phyloP scores from a whole-genome alignment of 1,284 basidiomycete species.

The Flammula alnicola region DNA sequence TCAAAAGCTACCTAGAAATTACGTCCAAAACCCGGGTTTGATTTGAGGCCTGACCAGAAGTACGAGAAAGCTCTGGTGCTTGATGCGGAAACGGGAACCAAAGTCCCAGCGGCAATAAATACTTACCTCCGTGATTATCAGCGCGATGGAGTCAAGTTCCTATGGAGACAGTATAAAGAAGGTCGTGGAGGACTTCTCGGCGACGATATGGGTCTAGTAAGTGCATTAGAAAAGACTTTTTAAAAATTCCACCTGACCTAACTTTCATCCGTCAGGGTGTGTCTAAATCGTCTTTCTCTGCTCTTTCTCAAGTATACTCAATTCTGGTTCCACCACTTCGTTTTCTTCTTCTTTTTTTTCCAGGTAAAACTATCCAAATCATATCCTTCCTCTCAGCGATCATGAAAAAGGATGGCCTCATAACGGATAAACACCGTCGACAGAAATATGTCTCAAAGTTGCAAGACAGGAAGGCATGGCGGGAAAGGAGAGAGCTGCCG shows the following conservation, averaged over 20 bases:
- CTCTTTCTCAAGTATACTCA: too few relatives aligned
- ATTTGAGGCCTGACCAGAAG: constrained; percentile 47
- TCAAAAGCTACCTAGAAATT: too few relatives aligned
- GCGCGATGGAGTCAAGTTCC: constrained; percentile 78
- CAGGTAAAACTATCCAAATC: constrained; percentile 88
- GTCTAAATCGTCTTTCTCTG: too few relatives aligned
- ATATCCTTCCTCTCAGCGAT: constrained; percentile 86
- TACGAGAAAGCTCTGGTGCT: constrained; percentile 49
- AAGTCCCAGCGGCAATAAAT: constrained; percentile 76
- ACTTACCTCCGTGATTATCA: constrained; percentile 85
- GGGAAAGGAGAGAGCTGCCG: constrained; percentile 54
- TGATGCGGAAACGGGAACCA: constrained; percentile 48
- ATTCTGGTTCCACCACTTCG: not conserved
- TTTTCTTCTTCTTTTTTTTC: not conserved
- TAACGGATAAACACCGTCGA: constrained; percentile 65
- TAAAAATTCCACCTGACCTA: constrained; percentile 7
- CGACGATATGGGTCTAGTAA: constrained; percentile 89
- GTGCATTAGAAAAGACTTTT: too few relatives aligned
- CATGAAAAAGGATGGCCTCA: constrained; percentile 75
- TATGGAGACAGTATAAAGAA: constrained; percentile 69
- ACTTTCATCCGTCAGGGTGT: constrained; percentile 30
- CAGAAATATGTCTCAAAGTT: constrained; percentile 62
- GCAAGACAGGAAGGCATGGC: constrained; percentile 66
- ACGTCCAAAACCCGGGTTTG: constrained; percentile 57
- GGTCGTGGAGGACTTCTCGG: constrained; percentile 77